phyloP scores from a whole-genome alignment of 2,329 filamentous ascomycete genomes.

The Aurifilum marmelostoma region DNA sequence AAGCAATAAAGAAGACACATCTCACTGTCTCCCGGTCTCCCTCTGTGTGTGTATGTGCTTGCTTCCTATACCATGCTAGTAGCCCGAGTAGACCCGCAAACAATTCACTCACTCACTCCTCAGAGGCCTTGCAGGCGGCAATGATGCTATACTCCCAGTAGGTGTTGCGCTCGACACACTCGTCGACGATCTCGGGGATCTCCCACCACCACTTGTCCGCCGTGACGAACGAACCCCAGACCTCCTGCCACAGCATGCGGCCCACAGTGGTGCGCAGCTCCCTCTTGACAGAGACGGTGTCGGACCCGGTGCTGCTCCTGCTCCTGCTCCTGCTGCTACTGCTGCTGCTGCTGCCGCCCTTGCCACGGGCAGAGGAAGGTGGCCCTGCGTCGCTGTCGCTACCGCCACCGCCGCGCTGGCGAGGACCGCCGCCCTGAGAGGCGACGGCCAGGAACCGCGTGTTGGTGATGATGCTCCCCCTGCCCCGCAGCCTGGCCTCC shows the following conservation, averaged over 20 bases:
- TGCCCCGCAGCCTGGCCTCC: constrained; percentile 55
- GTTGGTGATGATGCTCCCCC: constrained; percentile 51
- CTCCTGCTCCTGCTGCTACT: constrained; percentile 28
- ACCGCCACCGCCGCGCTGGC: constrained; percentile 8
- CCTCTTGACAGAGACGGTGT: constrained; percentile 27
- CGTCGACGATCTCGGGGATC: constrained; percentile 54
- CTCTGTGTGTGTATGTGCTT: no score
- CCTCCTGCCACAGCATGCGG: constrained; percentile 62
- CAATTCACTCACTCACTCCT: constrained; percentile 4
- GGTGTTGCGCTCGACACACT: constrained; percentile 58
- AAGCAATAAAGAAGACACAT: no score
- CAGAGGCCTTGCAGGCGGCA: constrained; percentile 54
- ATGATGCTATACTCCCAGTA: constrained; percentile 63
- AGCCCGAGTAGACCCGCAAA: neutral
- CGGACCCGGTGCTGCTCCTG: constrained; percentile 24
- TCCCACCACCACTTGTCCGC: constrained; percentile 66
- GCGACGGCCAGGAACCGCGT: constrained; percentile 53
- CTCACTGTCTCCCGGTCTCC: no score
- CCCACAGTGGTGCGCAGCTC: constrained; percentile 55
- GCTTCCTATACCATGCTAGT: no score
- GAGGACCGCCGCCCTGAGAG: constrained; percentile 24
- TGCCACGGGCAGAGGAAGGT: constrained; percentile 20
- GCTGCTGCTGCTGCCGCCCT: constrained; percentile 31
- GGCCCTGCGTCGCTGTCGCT: constrained; percentile 29
- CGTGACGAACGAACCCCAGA: constrained; percentile 59